Percentiles rank a stretch among this genome's conserved stretches.
These are phyloP conservation scores for Aspergillus sp. DNA, from an alignment of 2,329 filamentous ascomycete genomes.

Conservation along the genomic window DNA sequence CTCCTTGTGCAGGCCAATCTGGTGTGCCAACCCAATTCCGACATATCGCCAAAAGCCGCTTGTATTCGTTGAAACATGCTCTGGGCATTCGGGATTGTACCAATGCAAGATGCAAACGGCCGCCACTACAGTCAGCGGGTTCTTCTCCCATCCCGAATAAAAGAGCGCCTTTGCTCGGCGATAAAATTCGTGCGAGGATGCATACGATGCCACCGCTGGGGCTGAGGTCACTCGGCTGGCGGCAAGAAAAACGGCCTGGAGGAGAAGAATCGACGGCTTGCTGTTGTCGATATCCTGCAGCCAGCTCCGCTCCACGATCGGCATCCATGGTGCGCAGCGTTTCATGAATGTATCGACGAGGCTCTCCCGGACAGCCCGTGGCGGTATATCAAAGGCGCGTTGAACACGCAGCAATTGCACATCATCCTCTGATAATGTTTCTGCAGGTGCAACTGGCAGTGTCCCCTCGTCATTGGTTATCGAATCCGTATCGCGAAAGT, in stretches of 20 bases:
- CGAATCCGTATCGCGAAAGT: no score
- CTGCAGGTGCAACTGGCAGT: no score
- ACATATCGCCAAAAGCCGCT: slow-evolving; percentile 48
- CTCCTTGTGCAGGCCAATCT: slow-evolving; percentile 47
- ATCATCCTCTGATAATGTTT: no score
- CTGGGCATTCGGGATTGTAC: slow-evolving; percentile 36
- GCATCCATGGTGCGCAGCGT: slow-evolving; percentile 34
- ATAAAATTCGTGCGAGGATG: slow-evolving; percentile 32
- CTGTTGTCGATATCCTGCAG: slow-evolving; percentile 26
- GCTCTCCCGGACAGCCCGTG: slow-evolving; percentile 17
- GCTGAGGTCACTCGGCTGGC: no score
- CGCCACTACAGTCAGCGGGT: slow-evolving; percentile 32
- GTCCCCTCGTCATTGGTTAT: no score
- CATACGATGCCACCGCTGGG: slow-evolving; percentile 21
- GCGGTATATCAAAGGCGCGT: no score
- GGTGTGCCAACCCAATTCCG: slow-evolving; percentile 44
- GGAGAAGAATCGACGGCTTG: slow-evolving; percentile 17
- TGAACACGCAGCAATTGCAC: no score
- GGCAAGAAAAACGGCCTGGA: no score
- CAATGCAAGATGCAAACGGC: slow-evolving; percentile 34
- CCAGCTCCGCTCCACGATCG: slow-evolving; percentile 31
- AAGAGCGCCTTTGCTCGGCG: slow-evolving; percentile 35
- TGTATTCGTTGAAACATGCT: slow-evolving; percentile 43
- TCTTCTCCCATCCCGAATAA: slow-evolving; percentile 33
- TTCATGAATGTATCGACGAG: slow-evolving; percentile 34